Evolutionary conservation across 345 rosid species (phyloP).

Genomic region (Eucalyptus globulus): DNA sequence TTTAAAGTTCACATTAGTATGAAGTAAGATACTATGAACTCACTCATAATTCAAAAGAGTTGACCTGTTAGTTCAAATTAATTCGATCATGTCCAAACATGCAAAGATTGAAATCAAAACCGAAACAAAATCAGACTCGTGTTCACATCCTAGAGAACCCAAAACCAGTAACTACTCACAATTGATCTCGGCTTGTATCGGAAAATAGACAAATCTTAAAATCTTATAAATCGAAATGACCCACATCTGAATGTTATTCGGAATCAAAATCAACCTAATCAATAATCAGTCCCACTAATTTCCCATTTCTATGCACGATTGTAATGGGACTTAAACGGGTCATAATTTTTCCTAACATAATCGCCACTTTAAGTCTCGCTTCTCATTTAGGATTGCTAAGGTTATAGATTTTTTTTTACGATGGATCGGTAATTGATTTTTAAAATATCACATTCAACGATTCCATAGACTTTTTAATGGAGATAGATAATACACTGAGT

Average conservation of each 20-base stretch:
- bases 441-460: not conserved
- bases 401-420: too few species aligned
- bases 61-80: not conserved
- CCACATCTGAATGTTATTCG: not conserved
- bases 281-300: not conserved
- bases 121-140: fast-evolving
- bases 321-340: not conserved
- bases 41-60: not conserved
- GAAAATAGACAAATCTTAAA: not conserved
- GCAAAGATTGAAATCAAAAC: not conserved
- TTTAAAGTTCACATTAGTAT: not conserved
- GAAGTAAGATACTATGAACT: not conserved
- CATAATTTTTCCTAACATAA: not conserved
- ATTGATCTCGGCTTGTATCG: not conserved
- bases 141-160: not conserved
- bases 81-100: not conserved
- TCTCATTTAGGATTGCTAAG: not conserved
- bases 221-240: not conserved
- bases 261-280: not conserved
- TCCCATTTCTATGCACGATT: not conserved
- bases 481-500: not conserved
- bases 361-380: not conserved
- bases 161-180: not conserved
- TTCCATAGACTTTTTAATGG: not conserved
- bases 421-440: not conserved